Percentiles rank a stretch among this genome's conserved stretches.
Conservation (phyloP, 2,329 filamentous ascomycete species). For the Davidsoniella virescens region DNA sequence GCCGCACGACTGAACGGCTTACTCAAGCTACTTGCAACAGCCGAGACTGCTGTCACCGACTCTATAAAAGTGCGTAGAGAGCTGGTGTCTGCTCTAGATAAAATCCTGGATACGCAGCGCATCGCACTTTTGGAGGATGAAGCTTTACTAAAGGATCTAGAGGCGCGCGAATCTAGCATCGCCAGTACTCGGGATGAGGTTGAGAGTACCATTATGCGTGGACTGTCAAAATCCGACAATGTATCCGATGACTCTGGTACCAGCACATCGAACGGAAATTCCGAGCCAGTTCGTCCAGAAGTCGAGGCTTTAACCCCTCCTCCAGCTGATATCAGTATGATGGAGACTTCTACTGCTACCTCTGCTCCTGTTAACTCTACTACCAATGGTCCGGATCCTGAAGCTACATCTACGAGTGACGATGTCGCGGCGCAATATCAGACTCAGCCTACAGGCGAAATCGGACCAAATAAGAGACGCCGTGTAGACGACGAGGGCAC, state of each 20-base stretch:
- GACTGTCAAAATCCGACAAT: constrained; percentile 47
- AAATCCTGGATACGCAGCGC: constrained; percentile 60
- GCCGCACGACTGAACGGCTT: constrained; percentile 78
- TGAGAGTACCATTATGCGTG: constrained; percentile 79
- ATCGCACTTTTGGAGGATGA: constrained; percentile 55
- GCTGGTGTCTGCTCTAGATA: constrained; percentile 67
- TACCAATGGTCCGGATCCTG: background rate
- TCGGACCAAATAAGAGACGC: constrained; percentile 40
- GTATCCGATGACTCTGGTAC: background rate
- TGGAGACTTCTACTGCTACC: constrained; percentile 4
- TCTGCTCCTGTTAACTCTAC: background rate
- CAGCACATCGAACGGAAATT: background rate
- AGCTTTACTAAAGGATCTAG: constrained; percentile 44
- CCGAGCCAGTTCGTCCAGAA: constrained; percentile 56
- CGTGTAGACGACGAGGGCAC: constrained; percentile 30
- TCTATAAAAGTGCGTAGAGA: constrained; percentile 71
- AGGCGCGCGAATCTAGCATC: constrained; percentile 50
- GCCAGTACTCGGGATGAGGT: constrained; percentile 77
- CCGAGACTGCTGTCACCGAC: constrained; percentile 77
- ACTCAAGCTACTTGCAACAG: constrained; percentile 75
- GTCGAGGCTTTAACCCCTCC: constrained; percentile 82
- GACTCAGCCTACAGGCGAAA: constrained; percentile 31
- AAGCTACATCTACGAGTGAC: background rate
- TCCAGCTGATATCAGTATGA: constrained; percentile 26
- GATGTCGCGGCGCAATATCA: constrained; percentile 29